Evolutionary conservation across 2,329 filamentous ascomycete genomes (phyloP), one percentile per base, ranked within the genome.

Genomic region (Pseudocercospora fijiensis): DNA sequence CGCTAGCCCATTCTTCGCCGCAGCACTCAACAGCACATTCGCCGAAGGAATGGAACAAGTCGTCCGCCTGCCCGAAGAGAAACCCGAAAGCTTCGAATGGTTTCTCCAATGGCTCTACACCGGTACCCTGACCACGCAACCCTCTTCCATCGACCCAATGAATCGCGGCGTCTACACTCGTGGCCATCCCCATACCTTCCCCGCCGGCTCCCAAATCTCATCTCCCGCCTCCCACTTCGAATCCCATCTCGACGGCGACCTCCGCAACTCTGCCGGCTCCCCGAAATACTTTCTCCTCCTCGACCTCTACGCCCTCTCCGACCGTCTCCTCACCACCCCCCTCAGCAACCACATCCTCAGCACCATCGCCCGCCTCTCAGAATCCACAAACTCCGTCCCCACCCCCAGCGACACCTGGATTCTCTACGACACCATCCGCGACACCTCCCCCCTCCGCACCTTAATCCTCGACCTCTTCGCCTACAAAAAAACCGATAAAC

Each of bases 31-130:
- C 28, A 77, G 79, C 57, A 71, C 75, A 9, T 84, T 83, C 69
- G 73, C 77, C 51, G 81, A 84, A 74, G 77, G 78, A 24, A 67
- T 73, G 22, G 72, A 76, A 22, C 77, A 81, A 58, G 73, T 71
- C 9, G 76, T 83, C 63, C 73, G 70, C 6, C 76, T 84, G 13
- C 77, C 79, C 33, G 80, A 81, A 62, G 75, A 82, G 57, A 74
- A 75, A 63, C 75, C 79, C 20, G 76, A 79, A 28, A 76, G 76
- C 62, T 83, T 83, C 71, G 79, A 82, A 62, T 80, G 81, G 75
- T 80, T 82, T 69, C 73, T 81, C n/a, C 74, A 78, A 63, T 84
- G 82, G 82, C 76, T 83, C 5, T 84, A 84, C 75, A 81, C 79
- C 6, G 76, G 77, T 30, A 68, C 70, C 27, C 77, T 78, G 0